Evolutionary conservation across 257 asterid genomes (phyloP).

Genomic region (Ilex asprella): DNA sequence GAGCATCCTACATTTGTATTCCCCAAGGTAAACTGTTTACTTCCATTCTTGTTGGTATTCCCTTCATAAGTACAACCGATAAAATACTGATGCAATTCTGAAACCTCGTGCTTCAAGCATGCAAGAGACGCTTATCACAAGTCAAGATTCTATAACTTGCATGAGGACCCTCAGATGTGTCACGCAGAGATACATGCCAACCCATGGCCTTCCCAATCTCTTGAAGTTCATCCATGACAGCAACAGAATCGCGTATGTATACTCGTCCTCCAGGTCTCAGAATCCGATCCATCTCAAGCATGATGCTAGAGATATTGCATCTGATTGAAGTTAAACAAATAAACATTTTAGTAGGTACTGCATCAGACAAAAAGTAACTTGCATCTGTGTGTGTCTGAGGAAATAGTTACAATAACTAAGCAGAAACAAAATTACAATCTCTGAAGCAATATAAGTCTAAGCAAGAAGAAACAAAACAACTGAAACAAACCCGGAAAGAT

Average conservation of each 20-base stretch:
- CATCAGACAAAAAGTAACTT: too few species aligned
- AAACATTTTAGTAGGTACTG: not conserved
- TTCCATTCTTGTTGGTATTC: too few species aligned
- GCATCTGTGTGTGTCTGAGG: too few species aligned
- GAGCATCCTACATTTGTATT: too few species aligned
- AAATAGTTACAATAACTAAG: too few species aligned
- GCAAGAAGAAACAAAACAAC: too few species aligned
- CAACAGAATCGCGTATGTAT: slow-evolving; percentile 58
- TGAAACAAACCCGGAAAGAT: too few species aligned
- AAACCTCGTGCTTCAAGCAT: not conserved
- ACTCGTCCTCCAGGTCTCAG: slow-evolving; percentile 84
- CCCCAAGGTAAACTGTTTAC: too few species aligned
- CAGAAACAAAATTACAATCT: too few species aligned
- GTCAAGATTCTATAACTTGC: slow-evolving; percentile 68
- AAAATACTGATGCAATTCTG: too few species aligned
- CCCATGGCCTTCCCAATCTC: slow-evolving; percentile 66
- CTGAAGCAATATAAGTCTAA: too few species aligned
- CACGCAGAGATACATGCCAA: slow-evolving; percentile 67
- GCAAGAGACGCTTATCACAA: slow-evolving; percentile 46
- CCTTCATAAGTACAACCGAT: too few species aligned
- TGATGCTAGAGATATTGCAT: slow-evolving; percentile 67
- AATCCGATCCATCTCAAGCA: slow-evolving; percentile 94
- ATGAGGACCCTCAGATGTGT: slow-evolving; percentile 89
- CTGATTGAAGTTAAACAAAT: slow-evolving; percentile 28
- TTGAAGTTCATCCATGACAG: slow-evolving; percentile 66